Conservation (phyloP, 1,139 yeast genomes). For the Taphrina pruni region DNA sequence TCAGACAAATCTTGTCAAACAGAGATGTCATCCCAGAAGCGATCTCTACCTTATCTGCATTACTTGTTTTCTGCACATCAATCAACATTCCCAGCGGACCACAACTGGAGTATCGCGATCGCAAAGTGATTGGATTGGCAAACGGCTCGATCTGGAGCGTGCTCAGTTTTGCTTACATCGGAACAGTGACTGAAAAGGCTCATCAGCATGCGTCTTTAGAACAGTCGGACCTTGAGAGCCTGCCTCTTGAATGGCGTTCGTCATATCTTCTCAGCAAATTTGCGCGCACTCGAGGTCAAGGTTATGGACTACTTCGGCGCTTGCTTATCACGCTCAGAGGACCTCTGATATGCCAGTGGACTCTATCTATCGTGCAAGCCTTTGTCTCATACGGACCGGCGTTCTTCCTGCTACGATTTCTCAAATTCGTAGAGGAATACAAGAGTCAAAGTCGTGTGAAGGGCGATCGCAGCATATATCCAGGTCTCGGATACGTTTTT, state of each 20-base stretch:
- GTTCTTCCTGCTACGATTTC: conserved; percentile 16
- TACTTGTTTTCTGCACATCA: background rate
- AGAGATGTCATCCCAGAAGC: background rate
- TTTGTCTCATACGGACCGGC: conserved; percentile 17
- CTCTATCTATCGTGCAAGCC: background rate
- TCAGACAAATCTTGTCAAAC: background rate
- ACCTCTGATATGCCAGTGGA: conserved; percentile 3
- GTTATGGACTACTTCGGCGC: conserved; percentile 10
- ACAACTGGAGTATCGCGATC: conserved; percentile 14
- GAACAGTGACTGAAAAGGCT: background rate
- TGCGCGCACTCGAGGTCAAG: background rate
- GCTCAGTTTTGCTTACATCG: background rate
- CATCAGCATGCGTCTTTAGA: background rate
- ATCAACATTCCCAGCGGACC: conserved; percentile 22
- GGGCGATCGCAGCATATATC: background rate
- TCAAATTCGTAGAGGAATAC: conserved; percentile 22
- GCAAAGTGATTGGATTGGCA: conserved; percentile 5
- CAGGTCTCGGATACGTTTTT: conserved; percentile 20
- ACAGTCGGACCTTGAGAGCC: conserved; percentile 11
- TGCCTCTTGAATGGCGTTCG: conserved; percentile 11
- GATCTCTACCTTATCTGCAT: conserved; percentile 1
- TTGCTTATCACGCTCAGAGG: conserved; percentile 7
- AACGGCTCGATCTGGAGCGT: conserved; percentile 12
- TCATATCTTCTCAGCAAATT: conserved; percentile 1
- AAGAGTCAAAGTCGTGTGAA: background rate